phyloP scores from a whole-genome alignment of 192 early-diverging fungal genomes.

The Piromyces sp. region DNA sequence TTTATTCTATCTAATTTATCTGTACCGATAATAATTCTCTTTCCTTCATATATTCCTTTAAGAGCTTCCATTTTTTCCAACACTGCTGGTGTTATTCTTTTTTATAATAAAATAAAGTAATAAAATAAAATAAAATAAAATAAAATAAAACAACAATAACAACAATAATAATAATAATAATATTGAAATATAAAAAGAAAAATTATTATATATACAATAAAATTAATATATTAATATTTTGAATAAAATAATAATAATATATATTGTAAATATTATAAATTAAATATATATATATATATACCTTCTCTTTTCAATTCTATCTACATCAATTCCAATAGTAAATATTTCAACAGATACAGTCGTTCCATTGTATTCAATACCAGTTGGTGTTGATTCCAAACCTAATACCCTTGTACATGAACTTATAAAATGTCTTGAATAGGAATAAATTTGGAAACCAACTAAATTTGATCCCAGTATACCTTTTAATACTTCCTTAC shows the following conservation, averaged over 20 bases:
- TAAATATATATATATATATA: no score
- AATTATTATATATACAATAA: no score
- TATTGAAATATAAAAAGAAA: no score
- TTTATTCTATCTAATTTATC: slow-evolving; percentile 90
- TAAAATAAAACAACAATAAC: no score
- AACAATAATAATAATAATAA: no score
- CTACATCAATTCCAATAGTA: slow-evolving; percentile 68
- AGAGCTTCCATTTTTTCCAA: slow-evolving; percentile 61
- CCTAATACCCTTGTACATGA: slow-evolving; percentile 31
- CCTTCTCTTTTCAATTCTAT: slow-evolving; percentile 3
- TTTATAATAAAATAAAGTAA: no score
- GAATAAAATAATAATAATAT: no score
- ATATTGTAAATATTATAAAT: no score
- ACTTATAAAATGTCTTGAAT: slow-evolving; percentile 36
- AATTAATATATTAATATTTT: no score
- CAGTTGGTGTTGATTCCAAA: slow-evolving; percentile 30
- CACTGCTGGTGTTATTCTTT: slow-evolving; percentile 46
- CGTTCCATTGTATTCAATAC: slow-evolving; percentile 23
- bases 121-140: no score
- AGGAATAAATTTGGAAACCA: slow-evolving; percentile 22
- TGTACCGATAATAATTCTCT: slow-evolving; percentile 88
- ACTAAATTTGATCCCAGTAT: slow-evolving; percentile 25
- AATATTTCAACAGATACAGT: slow-evolving; percentile 27
- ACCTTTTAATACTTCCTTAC: slow-evolving; percentile 23
- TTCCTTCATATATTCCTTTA: slow-evolving; percentile 63